A percentile compares a stretch with the other conserved stretches of the same genome.
Evolutionary conservation across 2,329 filamentous ascomycete genomes (phyloP).

Genomic region (Sordariomycetes sp.): DNA sequence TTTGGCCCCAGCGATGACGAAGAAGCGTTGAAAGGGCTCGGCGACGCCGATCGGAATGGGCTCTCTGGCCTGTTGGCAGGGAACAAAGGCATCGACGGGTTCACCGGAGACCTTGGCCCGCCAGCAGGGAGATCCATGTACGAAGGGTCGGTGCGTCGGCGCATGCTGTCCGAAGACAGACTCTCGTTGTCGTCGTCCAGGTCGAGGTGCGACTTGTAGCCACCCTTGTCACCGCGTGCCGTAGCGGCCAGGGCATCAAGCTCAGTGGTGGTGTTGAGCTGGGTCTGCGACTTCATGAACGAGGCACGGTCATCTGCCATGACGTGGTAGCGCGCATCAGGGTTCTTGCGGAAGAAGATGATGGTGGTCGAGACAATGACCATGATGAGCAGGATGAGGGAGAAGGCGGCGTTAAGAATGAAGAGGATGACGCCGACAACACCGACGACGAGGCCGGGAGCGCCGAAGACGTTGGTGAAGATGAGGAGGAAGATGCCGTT

Average conservation of each 20-base stretch:
- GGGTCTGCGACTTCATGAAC: slow-evolving; percentile 93
- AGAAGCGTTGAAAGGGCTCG: slow-evolving; percentile 22
- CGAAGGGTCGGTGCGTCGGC: slow-evolving; percentile 24
- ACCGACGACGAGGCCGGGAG: slow-evolving; percentile 74
- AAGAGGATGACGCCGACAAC: slow-evolving; percentile 87
- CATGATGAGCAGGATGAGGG: slow-evolving; percentile 73
- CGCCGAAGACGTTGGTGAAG: slow-evolving; percentile 79
- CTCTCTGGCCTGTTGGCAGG: slow-evolving; percentile 26
- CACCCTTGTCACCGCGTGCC: slow-evolving; percentile 71
- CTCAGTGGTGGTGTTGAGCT: slow-evolving; percentile 69
- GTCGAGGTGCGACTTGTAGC: slow-evolving; percentile 26
- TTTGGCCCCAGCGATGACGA: slow-evolving; percentile 14
- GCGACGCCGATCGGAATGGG: slow-evolving; percentile 23
- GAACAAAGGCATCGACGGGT: slow-evolving; percentile 33
- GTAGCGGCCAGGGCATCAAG: slow-evolving; percentile 84
- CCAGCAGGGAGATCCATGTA: slow-evolving; percentile 19
- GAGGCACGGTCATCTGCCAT: slow-evolving; percentile 95
- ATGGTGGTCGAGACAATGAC: slow-evolving; percentile 54
- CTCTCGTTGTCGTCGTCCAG: slow-evolving; percentile 33
- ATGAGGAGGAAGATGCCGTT: slow-evolving; percentile 84
- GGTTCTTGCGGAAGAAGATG: slow-evolving; percentile 84
- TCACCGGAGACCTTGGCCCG: slow-evolving; percentile 26
- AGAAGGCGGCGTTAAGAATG: slow-evolving; percentile 75
- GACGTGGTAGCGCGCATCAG: slow-evolving; percentile 87
- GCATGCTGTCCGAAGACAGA: slow-evolving; percentile 26